Conservation (phyloP, 106 monocot species). For the Xerophyta viscosa region DNA sequence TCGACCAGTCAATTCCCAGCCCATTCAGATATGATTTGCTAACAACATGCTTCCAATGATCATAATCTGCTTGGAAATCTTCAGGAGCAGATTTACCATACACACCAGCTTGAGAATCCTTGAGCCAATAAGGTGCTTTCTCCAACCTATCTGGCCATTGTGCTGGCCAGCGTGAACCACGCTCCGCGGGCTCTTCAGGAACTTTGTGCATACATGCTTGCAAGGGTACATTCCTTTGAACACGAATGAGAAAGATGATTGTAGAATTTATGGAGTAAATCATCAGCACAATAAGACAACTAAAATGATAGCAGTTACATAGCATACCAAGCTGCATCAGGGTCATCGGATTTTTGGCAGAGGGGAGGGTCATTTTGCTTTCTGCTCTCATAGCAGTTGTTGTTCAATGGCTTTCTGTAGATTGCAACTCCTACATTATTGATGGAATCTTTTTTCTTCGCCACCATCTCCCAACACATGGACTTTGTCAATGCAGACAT, state of each 20-base stretch:
- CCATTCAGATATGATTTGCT: conserved; percentile 47
- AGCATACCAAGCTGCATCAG: conserved; percentile 80
- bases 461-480: conserved; percentile 86
- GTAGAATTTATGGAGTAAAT: no score
- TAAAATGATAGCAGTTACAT: not conserved
- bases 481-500: conserved; percentile 66
- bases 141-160: conserved; percentile 48
- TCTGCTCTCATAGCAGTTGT: conserved; percentile 72
- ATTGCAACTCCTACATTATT: conserved; percentile 67
- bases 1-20: conserved; percentile 53
- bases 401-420: conserved; percentile 67
- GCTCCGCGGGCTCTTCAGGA: conserved; percentile 20
- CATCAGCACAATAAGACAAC: no score
- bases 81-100: conserved; percentile 58
- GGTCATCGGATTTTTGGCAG: conserved; percentile 68
- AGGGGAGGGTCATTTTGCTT: conserved; percentile 44
- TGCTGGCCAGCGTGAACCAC: conserved; percentile 52
- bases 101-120: conserved; percentile 36
- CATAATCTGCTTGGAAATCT: conserved; percentile 48
- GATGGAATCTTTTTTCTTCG: conserved; percentile 49
- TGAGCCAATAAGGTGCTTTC: conserved; percentile 47
- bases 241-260: not conserved
- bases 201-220: conserved; percentile 68
- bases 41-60: conserved; percentile 55
- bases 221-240: conserved; percentile 44